These are phyloP conservation scores for Apostasia shenzhenica DNA, from an alignment of 106 monocot genomes.

Conservation along the genomic window DNA sequence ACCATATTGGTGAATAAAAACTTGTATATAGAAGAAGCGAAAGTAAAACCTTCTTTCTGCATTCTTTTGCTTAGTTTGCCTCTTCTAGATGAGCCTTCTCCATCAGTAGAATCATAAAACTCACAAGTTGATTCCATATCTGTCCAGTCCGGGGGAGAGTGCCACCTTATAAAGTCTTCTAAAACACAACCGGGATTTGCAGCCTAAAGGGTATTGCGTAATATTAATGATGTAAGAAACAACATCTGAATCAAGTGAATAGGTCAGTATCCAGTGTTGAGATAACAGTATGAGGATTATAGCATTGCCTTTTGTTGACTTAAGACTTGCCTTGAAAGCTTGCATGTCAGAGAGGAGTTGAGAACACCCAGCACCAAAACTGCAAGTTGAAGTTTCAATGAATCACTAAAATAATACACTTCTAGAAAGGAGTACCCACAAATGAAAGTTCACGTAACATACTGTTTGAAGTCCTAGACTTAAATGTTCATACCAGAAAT, in stretches of 20 bases:
- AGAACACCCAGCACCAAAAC: slow-evolving; percentile 87
- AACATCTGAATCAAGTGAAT: neutral
- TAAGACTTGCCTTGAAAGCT: slow-evolving; percentile 83
- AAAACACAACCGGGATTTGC: slow-evolving; percentile 94
- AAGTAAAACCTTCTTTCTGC: slow-evolving; percentile 65
- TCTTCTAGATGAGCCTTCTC: slow-evolving; percentile 57
- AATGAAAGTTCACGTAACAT: neutral
- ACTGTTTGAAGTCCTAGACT: too few relatives aligned
- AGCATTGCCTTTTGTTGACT: neutral
- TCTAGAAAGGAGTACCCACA: neutral
- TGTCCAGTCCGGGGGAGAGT: slow-evolving; percentile 92
- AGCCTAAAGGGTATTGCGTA: slow-evolving; percentile 37
- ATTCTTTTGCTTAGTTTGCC: slow-evolving; percentile 77
- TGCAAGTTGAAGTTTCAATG: slow-evolving; percentile 27
- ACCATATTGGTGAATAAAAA: too few relatives aligned
- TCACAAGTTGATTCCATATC: slow-evolving; percentile 31
- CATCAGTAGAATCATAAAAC: slow-evolving; percentile 17
- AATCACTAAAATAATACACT: slow-evolving; percentile 9
- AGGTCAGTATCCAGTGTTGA: neutral
- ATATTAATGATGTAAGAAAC: slow-evolving; percentile 4
- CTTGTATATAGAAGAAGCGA: neutral
- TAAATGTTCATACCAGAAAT: too few relatives aligned
- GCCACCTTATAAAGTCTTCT: slow-evolving; percentile 91
- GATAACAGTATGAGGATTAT: neutral
- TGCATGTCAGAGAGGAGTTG: slow-evolving; percentile 97